A percentile compares a stretch with the other conserved stretches of the same genome.
These are phyloP conservation scores for Leishmania arabica DNA, from an alignment of 208 protist species.

Conservation along the genomic window DNA sequence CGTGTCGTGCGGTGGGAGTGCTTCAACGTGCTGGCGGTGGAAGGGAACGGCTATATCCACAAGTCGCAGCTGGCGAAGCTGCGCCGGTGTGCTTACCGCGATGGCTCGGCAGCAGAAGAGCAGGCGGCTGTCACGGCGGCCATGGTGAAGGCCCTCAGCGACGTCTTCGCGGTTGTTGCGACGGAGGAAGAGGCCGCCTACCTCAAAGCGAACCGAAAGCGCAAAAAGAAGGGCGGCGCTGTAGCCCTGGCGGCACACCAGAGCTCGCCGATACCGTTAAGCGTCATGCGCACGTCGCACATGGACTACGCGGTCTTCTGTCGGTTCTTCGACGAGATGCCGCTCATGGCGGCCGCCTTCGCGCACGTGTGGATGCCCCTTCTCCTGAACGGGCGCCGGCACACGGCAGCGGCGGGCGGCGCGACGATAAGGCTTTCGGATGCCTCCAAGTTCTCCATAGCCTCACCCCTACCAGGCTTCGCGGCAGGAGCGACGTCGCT, in stretches of 20 bases:
- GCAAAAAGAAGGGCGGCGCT: conserved; percentile 40
- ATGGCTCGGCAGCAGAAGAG: conserved; percentile 22
- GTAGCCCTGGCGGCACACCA: conserved; percentile 45
- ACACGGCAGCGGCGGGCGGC: background rate
- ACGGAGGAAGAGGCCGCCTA: conserved; percentile 70
- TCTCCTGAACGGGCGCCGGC: conserved; percentile 25
- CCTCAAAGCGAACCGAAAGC: conserved; percentile 48
- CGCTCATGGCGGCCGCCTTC: conserved; percentile 68
- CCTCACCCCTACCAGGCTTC: background rate
- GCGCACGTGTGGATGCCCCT: conserved; percentile 72
- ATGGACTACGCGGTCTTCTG: conserved; percentile 60
- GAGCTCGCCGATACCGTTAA: conserved; percentile 66
- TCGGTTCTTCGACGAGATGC: conserved; percentile 71
- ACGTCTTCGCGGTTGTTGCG: conserved; percentile 56
- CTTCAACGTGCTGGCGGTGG: conserved; percentile 52
- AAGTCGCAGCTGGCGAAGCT: conserved; percentile 47
- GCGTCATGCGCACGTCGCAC: conserved; percentile 72
- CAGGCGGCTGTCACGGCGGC: conserved; percentile 49
- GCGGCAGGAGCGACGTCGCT: background rate
- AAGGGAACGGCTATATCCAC: conserved; percentile 80
- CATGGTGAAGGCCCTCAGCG: conserved; percentile 70
- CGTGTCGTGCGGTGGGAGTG: conserved; percentile 68
- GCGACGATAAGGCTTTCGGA: background rate
- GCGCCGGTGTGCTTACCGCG: conserved; percentile 30
- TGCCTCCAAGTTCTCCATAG: background rate